Evolutionary conservation across 176 grass and related monocot genomes (phyloP).

Genomic region (Paspalum notatum): DNA sequence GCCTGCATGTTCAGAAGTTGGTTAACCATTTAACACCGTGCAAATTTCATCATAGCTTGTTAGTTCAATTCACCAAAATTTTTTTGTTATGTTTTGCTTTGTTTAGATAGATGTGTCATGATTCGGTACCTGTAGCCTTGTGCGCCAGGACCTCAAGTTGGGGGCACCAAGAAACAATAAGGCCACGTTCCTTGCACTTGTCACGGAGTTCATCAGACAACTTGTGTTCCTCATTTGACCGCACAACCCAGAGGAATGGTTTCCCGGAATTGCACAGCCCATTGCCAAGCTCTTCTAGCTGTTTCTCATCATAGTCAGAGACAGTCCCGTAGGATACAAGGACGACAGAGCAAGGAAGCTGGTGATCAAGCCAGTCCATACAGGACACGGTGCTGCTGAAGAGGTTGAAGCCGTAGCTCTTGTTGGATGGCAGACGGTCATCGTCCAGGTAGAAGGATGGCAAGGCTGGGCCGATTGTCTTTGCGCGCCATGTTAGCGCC

Average conservation of each 20-base stretch:
- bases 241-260: constrained; percentile 39
- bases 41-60: no score
- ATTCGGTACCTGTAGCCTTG: constrained; percentile 17
- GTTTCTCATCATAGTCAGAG: neutral
- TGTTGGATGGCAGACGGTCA: constrained; percentile 28
- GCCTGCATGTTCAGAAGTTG: neutral
- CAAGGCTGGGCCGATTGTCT: constrained; percentile 43
- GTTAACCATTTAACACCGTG: neutral
- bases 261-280: constrained; percentile 17
- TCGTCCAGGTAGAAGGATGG: constrained; percentile 41
- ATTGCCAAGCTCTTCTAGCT: constrained; percentile 28
- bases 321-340: constrained; percentile 51
- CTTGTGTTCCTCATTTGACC: constrained; percentile 15
- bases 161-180: constrained; percentile 33
- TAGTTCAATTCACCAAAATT: no score
- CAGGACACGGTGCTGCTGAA: constrained; percentile 16
- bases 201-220: neutral
- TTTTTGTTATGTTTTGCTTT: neutral
- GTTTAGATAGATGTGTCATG: neutral
- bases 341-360: constrained; percentile 29
- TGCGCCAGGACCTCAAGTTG: constrained; percentile 50
- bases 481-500: constrained; percentile 33
- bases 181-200: neutral
- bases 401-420: constrained; percentile 41
- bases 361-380: constrained; percentile 34